Percentiles rank a stretch among this genome's conserved stretches.
phyloP scores from a whole-genome alignment of 306 rosid genomes.

The Quercus variabilis region DNA sequence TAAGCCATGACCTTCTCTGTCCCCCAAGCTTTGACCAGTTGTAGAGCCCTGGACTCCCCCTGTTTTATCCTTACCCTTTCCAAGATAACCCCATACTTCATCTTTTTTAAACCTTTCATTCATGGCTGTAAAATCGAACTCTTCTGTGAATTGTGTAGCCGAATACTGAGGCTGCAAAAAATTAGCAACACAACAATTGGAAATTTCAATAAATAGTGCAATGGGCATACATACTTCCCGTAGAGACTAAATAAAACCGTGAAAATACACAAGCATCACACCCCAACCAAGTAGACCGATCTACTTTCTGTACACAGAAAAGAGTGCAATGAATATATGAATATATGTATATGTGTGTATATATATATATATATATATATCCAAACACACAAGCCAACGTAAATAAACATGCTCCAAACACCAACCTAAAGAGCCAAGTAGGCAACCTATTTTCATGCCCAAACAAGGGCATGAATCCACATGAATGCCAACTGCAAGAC shows the following conservation, averaged over 20 bases:
- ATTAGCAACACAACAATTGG: not conserved
- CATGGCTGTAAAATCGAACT: slow-evolving; percentile 82
- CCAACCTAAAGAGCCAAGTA: too few relatives aligned
- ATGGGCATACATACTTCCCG: too few relatives aligned
- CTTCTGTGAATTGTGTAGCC: slow-evolving; percentile 54
- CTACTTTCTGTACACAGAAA: too few relatives aligned
- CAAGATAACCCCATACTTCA: slow-evolving; percentile 74
- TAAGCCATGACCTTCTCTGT: slow-evolving; percentile 26
- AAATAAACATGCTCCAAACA: too few relatives aligned
- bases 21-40: slow-evolving; percentile 29
- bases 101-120: slow-evolving; percentile 79
- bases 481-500: too few relatives aligned
- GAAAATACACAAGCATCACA: not conserved
- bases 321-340: too few relatives aligned
- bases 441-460: too few relatives aligned
- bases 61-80: slow-evolving; percentile 36
- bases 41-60: slow-evolving; percentile 30
- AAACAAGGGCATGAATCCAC: too few relatives aligned
- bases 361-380: too few relatives aligned
- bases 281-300: not conserved
- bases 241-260: not conserved
- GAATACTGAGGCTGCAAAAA: slow-evolving; percentile 31
- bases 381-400: too few relatives aligned
- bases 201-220: too few relatives aligned
- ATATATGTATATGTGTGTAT: too few relatives aligned